Conservation (phyloP, 2,329 filamentous ascomycete genomes). For the Moelleriella libera region DNA sequence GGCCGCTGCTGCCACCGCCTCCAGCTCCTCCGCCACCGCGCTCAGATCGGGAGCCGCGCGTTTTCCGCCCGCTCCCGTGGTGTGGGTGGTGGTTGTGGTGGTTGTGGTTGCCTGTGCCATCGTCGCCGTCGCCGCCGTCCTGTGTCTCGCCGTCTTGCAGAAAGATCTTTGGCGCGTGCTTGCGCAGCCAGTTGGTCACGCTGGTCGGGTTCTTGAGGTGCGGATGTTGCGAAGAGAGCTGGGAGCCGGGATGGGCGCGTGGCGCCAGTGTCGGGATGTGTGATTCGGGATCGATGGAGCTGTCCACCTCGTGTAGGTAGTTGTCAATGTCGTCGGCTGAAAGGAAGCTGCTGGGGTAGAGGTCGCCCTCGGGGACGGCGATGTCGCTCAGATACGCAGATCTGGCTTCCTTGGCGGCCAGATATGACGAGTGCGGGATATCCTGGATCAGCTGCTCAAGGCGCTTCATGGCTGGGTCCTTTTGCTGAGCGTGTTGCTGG, state of each 20-base stretch:
- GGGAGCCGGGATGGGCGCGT: constrained; percentile 22
- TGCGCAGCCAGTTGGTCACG: constrained; percentile 89
- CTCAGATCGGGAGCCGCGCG: constrained; percentile 14
- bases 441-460: constrained; percentile 35
- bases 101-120: constrained; percentile 20
- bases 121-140: constrained; percentile 25
- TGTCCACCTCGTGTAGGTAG: constrained; percentile 54
- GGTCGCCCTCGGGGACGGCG: constrained; percentile 32
- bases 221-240: constrained; percentile 21
- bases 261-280: constrained; percentile 37
- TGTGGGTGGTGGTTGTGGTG: constrained; percentile 5
- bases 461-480: constrained; percentile 29
- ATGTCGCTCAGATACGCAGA: constrained; percentile 40
- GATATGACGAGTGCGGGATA: constrained; percentile 36
- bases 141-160: constrained; percentile 50
- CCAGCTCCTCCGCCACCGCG: constrained; percentile 3
- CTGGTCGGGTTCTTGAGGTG: constrained; percentile 63
- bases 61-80: constrained; percentile 18
- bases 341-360: constrained; percentile 51
- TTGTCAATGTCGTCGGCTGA: constrained; percentile 59
- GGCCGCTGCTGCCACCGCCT: constrained; percentile 8
- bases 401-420: constrained; percentile 46
- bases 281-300: constrained; percentile 26
- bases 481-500: constrained; percentile 20
- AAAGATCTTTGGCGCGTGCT: constrained; percentile 73